These are phyloP conservation scores for Blastobotrys proliferans DNA, from an alignment of 1,139 yeast species.

Conservation along the genomic window DNA sequence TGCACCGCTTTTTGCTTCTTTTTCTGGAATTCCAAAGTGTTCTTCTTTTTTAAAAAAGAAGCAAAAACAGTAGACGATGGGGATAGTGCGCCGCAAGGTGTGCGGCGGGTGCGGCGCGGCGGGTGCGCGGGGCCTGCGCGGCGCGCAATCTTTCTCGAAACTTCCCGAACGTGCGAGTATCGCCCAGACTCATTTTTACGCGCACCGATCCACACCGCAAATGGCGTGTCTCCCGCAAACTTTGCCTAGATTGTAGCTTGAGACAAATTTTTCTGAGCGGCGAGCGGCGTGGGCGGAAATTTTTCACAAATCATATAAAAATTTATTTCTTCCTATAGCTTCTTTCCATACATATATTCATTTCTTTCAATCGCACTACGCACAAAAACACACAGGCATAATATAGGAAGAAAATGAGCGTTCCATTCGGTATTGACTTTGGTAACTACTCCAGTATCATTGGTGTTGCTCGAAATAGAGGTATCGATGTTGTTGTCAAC, in stretches of 20 bases:
- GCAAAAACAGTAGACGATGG: background rate
- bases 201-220: background rate
- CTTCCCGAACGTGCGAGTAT: conserved; percentile 6
- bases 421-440: conserved; percentile 97
- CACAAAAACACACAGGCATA: conserved; percentile 1
- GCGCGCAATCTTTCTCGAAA: conserved; percentile 2
- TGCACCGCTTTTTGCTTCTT: too few species aligned
- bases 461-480: conserved; percentile 98
- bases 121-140: background rate
- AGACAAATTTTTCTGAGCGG: background rate
- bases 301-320: background rate
- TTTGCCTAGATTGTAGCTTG: background rate
- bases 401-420: conserved; percentile 48
- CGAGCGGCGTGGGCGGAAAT: background rate
- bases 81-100: background rate
- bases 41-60: background rate
- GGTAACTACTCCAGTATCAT: conserved; percentile 91
- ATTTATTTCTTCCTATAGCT: background rate
- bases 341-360: conserved; percentile 2
- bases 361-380: conserved; percentile 9
- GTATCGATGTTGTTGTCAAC: conserved; percentile 95
- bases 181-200: background rate
- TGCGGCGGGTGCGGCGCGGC: background rate
- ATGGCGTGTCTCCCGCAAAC: too few species aligned
- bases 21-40: too few species aligned